Conservation (phyloP, 345 rosid genomes). For the Citrus inodora region DNA sequence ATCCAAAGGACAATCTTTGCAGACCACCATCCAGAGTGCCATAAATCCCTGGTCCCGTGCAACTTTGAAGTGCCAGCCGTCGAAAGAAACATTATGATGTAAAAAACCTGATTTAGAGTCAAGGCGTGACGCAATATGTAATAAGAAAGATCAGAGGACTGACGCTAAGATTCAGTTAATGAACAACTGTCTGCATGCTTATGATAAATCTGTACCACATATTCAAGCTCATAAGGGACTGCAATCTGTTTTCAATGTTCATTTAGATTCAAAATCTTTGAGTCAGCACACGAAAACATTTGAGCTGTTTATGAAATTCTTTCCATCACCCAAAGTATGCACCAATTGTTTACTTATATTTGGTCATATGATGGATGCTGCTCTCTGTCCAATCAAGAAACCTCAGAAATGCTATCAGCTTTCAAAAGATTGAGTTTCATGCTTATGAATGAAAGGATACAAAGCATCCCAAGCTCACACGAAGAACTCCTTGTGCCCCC, state of each 20-base stretch:
- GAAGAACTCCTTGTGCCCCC: slow-evolving; percentile 88
- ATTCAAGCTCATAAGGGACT: background rate
- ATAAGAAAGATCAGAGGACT: background rate
- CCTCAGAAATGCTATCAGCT: background rate
- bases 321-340: background rate
- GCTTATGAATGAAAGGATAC: slow-evolving; percentile 56
- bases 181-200: background rate
- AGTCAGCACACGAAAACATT: background rate
- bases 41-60: slow-evolving; percentile 54
- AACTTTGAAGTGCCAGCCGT: slow-evolving; percentile 65
- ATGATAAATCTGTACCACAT: background rate
- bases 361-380: background rate
- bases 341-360: background rate
- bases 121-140: slow-evolving; percentile 22
- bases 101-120: slow-evolving; percentile 50
- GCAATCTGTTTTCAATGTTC: background rate
- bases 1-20: slow-evolving; percentile 64
- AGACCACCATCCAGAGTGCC: slow-evolving; percentile 99
- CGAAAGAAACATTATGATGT: slow-evolving; percentile 67
- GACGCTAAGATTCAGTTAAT: background rate
- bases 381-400: background rate
- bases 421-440: background rate
- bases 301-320: background rate
- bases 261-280: background rate
- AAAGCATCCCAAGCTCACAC: slow-evolving; percentile 96